Conservation (phyloP, 257 asterid genomes). For the Dorcoceras hygrometricum region DNA sequence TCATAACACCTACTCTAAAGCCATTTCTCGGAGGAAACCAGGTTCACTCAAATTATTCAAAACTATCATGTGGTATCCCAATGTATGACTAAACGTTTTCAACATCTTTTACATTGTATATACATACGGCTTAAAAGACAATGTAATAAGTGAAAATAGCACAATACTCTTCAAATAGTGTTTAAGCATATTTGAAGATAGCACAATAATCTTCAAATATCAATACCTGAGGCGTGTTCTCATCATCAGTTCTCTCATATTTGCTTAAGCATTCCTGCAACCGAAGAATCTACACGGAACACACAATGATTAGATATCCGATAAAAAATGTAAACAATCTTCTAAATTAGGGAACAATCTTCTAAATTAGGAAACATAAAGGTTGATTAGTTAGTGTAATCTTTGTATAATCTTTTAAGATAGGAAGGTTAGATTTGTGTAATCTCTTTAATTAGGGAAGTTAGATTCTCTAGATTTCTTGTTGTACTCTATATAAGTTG, state of each 20-base stretch:
- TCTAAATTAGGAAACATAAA: too few species aligned
- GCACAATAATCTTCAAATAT: slow-evolving; percentile 7
- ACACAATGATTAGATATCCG: slow-evolving; percentile 25
- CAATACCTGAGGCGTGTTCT: slow-evolving; percentile 89
- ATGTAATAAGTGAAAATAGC: slow-evolving; percentile 5
- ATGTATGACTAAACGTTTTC: neutral
- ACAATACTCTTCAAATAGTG: neutral
- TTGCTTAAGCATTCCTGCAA: slow-evolving; percentile 89
- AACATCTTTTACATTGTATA: neutral
- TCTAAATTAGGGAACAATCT: too few species aligned
- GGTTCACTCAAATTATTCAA: neutral
- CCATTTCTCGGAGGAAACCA: neutral
- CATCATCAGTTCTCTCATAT: slow-evolving; percentile 82
- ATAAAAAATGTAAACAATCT: too few species aligned
- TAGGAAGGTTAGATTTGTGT: too few species aligned
- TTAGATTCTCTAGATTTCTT: too few species aligned
- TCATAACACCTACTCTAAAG: slow-evolving; percentile 1
- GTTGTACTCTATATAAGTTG: too few species aligned
- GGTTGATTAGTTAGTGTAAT: too few species aligned
- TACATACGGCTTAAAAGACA: neutral
- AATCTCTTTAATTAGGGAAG: too few species aligned
- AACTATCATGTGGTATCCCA: neutral
- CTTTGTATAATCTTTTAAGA: too few species aligned
- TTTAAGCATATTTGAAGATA: neutral
- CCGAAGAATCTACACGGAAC: slow-evolving; percentile 72